Evolutionary conservation across 805 yeast species (phyloP), one percentile per base, ranked within the genome.

Genomic region (Spathaspora hagerdaliae): DNA sequence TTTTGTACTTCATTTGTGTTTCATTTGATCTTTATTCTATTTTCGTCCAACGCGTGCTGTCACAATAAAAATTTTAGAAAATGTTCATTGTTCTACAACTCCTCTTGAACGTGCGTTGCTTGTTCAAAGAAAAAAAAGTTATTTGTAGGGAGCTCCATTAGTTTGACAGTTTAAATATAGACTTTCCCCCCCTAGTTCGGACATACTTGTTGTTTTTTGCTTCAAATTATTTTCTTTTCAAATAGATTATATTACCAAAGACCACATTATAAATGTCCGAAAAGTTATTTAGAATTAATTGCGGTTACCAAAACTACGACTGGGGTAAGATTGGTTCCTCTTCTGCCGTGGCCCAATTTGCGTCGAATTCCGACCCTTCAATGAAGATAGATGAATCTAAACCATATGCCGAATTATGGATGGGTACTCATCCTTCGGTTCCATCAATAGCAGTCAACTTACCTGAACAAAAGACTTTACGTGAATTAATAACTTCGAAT

Each of bases 371-470:
- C 38, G 83, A 86, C 65, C 78, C 87, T 2, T 38, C 55, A 10
- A 72, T 87, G 44, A 60, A 59, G 14, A 77, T 90, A 45, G 88
- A 86, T 53, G 91, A 85, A 57, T 43, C 74, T 34, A 80, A 82
- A 59, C 98, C 99, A 9, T 94, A 94, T 61, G 99, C 99, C 13
- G 99, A 94, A 66, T 74, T 94, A 54, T 94, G 99, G 99, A 94
- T 94, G 99, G 99, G 99, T 35, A 90, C 98, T 26, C 99, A 94
- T 63, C 92, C 96, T 43, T 86, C 86, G 39, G 90, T 86, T 10
- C 97, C 98, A 27, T 85, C 96, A 14, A 67, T 67, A 40, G 77
- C 79, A 41, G 75, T 77, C 26, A 77, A 69, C 27, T 50, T 53
- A 15, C 37, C 37, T 9, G 65, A 72, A 14, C 83, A 83, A 31